Base-by-base conservation (phyloP, 176 grass and related monocot species). In the Carex pumila region DNA sequence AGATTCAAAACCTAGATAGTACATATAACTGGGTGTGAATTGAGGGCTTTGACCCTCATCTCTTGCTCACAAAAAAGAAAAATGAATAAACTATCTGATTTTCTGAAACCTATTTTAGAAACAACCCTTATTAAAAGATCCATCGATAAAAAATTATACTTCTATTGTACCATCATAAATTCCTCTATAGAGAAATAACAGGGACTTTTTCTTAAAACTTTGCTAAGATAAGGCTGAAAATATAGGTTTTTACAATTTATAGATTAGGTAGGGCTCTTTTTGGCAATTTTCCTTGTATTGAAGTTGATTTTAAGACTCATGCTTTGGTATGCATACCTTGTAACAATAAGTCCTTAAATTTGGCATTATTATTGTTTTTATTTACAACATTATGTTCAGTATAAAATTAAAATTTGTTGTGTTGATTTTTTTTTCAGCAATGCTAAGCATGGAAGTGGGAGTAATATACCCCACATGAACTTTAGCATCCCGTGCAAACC, bases 381-480 rank as follows among this genome's bases (percentile, higher is more conserved):
- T 79, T 71, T 61, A 22, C 4, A 59, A 65, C 49, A 57, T 13
- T 29, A 55, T 39, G 4, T n/a, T 58, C 50, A n/a, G 64, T 18
- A 18, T 15, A 18, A 36, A 68, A 2, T 69, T 34, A 69, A 12
- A 68, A 18, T 37, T 60, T 18, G 4, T 49, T 4, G 4, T 39
- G 3, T 39, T 39, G 3, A 6, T 80, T 83, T 73, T 64, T 91
- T 73, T 64, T 92, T 36, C 89, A 98, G 95, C 86, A 98, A 98
- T 83, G 95, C 95, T 50, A 98, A 89, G 84, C 95, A 98, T 90
- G 91, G 92, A 65, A 90, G 84, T 57, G 89, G 95, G 86, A 94
- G 82, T 79, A 98, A 88, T 88, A 93, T 98, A 90, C 95, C 95
- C 30, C 85, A 90, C 58, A 83, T 98, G 85, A 98, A 98, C 86